phyloP scores from a whole-genome alignment of 208 protist species.

The Leptomonas seymouri region DNA sequence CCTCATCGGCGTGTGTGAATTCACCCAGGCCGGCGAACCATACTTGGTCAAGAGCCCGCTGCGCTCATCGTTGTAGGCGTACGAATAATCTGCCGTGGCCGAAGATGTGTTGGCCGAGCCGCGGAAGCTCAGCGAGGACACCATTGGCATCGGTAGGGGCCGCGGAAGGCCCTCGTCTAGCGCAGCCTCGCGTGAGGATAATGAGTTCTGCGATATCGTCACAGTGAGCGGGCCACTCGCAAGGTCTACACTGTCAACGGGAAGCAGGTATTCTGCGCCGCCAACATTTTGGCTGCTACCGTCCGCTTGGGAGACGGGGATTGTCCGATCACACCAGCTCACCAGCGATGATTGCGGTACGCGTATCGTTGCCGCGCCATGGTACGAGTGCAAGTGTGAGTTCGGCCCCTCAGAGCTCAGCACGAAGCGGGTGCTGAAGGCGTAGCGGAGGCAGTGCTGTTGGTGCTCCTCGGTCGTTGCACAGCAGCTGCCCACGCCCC shows the following conservation, averaged over 20 bases:
- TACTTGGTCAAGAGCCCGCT: conserved; percentile 2
- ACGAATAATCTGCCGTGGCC: neutral
- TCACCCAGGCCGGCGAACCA: neutral
- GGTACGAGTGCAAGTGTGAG: conserved; percentile 59
- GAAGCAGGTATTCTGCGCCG: neutral
- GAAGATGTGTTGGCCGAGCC: conserved; percentile 7
- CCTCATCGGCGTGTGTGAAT: neutral
- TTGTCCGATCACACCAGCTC: conserved; percentile 7
- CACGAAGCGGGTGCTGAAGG: conserved; percentile 21
- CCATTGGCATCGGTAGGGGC: conserved; percentile 10
- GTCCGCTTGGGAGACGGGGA: neutral
- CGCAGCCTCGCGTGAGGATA: neutral
- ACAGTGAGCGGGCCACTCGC: neutral
- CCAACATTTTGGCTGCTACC: neutral
- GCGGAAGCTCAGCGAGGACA: conserved; percentile 16
- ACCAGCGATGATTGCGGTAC: conserved; percentile 16
- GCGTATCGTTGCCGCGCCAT: conserved; percentile 36
- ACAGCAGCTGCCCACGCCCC: conserved; percentile 20
- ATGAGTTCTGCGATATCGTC: conserved; percentile 9
- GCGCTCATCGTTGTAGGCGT: conserved; percentile 5
- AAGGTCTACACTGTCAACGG: neutral
- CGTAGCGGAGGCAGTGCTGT: conserved; percentile 32
- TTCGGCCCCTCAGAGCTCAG: conserved; percentile 71
- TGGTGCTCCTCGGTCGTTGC: conserved; percentile 24
- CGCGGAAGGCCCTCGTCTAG: conserved; percentile 5